Percentiles rank a stretch among this genome's conserved stretches.
Evolutionary conservation across 768 basidiomycete genomes (phyloP).

Genomic region (Russula ochroleuca): DNA sequence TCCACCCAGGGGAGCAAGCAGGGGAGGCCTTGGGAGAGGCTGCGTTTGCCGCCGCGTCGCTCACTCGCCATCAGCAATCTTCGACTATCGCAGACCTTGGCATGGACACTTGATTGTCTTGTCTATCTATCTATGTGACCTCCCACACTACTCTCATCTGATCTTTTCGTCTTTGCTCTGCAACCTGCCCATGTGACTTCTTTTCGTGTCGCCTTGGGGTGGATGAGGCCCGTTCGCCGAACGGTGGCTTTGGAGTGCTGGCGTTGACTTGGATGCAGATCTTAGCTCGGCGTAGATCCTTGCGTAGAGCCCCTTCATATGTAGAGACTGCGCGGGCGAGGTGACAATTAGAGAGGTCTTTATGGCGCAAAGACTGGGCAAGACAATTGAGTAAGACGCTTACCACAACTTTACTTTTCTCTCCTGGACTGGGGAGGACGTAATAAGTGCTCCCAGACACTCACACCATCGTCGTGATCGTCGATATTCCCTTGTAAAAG

Average conservation of each 20-base stretch:
- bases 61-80: not conserved
- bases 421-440: conserved; percentile 63
- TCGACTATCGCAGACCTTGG: not conserved
- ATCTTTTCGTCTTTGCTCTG: no score
- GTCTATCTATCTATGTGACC: no score
- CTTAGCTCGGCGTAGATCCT: conserved; percentile 23
- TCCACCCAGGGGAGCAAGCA: no score
- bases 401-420: conserved; percentile 72
- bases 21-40: no score
- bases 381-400: conserved; percentile 35
- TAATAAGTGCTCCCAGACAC: conserved; percentile 70
- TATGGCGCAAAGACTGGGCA: not conserved
- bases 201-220: conserved; percentile 23
- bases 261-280: conserved; percentile 17
- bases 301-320: conserved; percentile 21
- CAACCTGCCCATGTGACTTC: no score
- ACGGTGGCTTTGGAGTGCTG: conserved; percentile 19
- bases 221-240: not conserved
- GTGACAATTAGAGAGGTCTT: not conserved
- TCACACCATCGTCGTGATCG: conserved; percentile 41
- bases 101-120: not conserved
- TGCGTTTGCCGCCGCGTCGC: not conserved
- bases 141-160: no score
- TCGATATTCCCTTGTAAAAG: no score
- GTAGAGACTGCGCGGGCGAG: conserved; percentile 8